phyloP scores from a whole-genome alignment of 108 stramenopile species.

The Cyclostephanos tholiformis region DNA sequence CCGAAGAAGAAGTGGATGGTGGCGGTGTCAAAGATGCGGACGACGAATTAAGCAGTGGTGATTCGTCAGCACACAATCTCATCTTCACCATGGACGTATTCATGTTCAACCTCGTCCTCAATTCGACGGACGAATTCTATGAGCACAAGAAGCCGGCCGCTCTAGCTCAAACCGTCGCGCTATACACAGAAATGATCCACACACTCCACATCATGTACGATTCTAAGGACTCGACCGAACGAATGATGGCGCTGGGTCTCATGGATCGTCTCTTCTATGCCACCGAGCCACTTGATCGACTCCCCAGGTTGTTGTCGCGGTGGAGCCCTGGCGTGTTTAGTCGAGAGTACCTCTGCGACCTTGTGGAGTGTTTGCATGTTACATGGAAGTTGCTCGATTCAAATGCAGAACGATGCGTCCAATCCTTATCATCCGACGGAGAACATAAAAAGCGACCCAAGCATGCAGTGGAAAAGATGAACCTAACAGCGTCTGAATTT shows the following conservation, averaged over 20 bases:
- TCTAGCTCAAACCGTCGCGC: conserved; percentile 72
- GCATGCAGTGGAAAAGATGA: conserved; percentile 67
- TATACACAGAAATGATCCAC: conserved; percentile 85
- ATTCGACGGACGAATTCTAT: conserved; percentile 66
- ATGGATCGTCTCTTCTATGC: conserved; percentile 84
- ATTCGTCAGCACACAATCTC: conserved; percentile 50
- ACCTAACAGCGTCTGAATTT: conserved; percentile 69
- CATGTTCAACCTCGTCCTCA: conserved; percentile 89
- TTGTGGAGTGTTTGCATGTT: conserved; percentile 75
- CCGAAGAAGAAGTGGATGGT: not conserved
- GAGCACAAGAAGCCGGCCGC: conserved; percentile 67
- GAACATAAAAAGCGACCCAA: conserved; percentile 44
- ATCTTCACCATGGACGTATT: conserved; percentile 93
- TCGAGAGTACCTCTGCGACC: conserved; percentile 82
- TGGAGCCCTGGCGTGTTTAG: conserved; percentile 79
- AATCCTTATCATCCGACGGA: conserved; percentile 23
- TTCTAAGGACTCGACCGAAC: conserved; percentile 77
- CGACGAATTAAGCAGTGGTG: conserved; percentile 2
- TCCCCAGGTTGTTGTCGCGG: conserved; percentile 66
- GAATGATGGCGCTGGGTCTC: conserved; percentile 82
- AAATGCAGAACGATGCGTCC: conserved; percentile 45
- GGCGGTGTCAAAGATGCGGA: conserved; percentile 5
- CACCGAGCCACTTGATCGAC: conserved; percentile 75
- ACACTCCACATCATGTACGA: conserved; percentile 72
- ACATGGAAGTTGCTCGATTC: conserved; percentile 78